Base-by-base conservation (phyloP, 2,329 filamentous ascomycete species). In the Penicillium sp. region DNA sequence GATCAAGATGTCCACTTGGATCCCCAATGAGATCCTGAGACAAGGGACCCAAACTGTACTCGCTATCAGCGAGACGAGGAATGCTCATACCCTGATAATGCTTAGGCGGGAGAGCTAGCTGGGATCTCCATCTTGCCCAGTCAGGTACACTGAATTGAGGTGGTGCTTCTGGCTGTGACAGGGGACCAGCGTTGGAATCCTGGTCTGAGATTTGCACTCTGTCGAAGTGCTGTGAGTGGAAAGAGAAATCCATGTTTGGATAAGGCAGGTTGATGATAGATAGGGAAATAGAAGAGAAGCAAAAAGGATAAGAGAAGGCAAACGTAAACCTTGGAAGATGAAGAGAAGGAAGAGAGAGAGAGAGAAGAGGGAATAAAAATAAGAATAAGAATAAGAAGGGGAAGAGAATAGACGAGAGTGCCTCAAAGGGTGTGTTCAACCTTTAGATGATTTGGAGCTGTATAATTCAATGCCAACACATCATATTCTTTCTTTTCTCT, bases 91-190 rank as follows among this genome's bases (percentile, higher is more conserved):
- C 56, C 41, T 52, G 37, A 22, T 57, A 50, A 17, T 57, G 57
- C 48, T 43, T 46, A 41, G 54, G 47, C 50, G 54, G 52, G 22
- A 37, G 57, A 53, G 13, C 33, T 35, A 55, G 53, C 28, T 50
- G 53, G 29, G 58, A 63, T 53, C 51, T 55, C 44, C 56, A 61
- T 37, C 51, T 52, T 37, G 57, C 29, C 64, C 64, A 65, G 42
- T 53, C 56, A 19, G 54, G 45, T 28, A 35, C 29, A 17, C 22
- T 53, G 43, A 35, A 54, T 43, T 56, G 46, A 38, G 49, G 48
- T 15, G 57, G 31, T 19, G 51, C 42, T 31, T 51, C 53, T 52
- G 58, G 54, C 56, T 55, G 58, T 52, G 53, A 51, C 22, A 48
- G 45, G 32, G 49, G 48, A 39, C 50, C 51, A 19, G 57, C 56